Percentiles rank a stretch among this genome's conserved stretches.
phyloP scores from a whole-genome alignment of 2,329 filamentous ascomycete genomes.

The Ophiostoma sp. region DNA sequence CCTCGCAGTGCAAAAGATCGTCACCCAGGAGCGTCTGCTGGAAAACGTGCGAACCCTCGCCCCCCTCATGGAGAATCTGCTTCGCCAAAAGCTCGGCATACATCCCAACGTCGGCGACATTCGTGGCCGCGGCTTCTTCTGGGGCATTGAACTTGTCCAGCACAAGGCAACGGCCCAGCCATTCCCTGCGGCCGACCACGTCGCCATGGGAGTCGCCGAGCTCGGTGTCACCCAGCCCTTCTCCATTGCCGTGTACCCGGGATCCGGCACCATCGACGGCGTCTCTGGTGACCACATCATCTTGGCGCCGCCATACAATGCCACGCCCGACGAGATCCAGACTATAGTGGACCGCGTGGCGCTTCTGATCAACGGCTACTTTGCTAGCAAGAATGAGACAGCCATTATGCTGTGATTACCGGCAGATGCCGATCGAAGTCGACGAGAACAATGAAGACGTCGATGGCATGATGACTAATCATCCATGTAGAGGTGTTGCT shows the following conservation, averaged over 20 bases:
- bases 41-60: conserved; percentile 36
- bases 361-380: conserved; percentile 49
- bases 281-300: conserved; percentile 63
- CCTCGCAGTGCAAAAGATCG: conserved; percentile 39
- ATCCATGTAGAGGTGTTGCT: background rate
- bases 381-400: conserved; percentile 28
- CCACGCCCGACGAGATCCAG: conserved; percentile 52
- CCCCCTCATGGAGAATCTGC: conserved; percentile 30
- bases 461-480: background rate
- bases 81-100: conserved; percentile 32
- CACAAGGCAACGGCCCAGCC: conserved; percentile 35
- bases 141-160: conserved; percentile 40
- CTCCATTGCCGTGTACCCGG: conserved; percentile 54
- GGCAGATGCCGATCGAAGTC: background rate
- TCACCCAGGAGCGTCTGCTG: conserved; percentile 36
- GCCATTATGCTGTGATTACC: background rate
- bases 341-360: conserved; percentile 48
- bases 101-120: conserved; percentile 42
- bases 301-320: conserved; percentile 63
- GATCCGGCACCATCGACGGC: conserved; percentile 55
- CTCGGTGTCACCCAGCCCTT: conserved; percentile 33
- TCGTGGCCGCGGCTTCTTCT: conserved; percentile 42
- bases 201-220: conserved; percentile 35
- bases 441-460: background rate
- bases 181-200: conserved; percentile 33